These are phyloP conservation scores for Rubroboletus pulcherrimus DNA, from an alignment of 768 basidiomycete species.

Conservation along the genomic window DNA sequence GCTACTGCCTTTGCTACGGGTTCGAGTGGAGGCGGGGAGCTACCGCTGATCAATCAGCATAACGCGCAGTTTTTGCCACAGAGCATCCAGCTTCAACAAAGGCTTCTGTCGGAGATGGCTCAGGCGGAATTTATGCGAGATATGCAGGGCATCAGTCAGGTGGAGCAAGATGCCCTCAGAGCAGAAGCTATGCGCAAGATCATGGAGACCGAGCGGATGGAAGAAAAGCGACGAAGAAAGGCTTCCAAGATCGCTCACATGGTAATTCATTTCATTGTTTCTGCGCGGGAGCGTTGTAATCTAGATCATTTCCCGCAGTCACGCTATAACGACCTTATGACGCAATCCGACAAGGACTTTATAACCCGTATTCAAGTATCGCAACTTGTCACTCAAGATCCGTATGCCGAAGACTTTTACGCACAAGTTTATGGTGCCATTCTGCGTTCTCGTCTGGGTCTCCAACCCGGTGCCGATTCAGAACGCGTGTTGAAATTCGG, in stretches of 20 bases:
- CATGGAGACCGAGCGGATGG: constrained; percentile 84
- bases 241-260: constrained; percentile 87
- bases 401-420: constrained; percentile 97
- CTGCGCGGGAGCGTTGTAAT: not conserved
- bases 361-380: constrained; percentile 99
- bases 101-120: constrained; percentile 71
- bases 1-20: constrained; percentile 32
- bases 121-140: constrained; percentile 66
- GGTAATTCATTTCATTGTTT: constrained; percentile 41
- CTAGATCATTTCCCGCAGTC: constrained; percentile 43
- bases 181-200: constrained; percentile 86
- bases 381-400: constrained; percentile 95
- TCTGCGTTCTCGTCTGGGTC: constrained; percentile 71
- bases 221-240: constrained; percentile 75
- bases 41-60: constrained; percentile 46
- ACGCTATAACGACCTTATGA: constrained; percentile 93
- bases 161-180: constrained; percentile 66
- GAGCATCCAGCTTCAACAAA: constrained; percentile 69
- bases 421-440: constrained; percentile 93
- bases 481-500: constrained; percentile 85
- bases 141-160: constrained; percentile 55
- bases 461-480: constrained; percentile 54
- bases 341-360: constrained; percentile 98
- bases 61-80: constrained; percentile 55
- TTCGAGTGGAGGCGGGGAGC: constrained; percentile 24